Conservation (phyloP, 1,284 basidiomycete genomes). For the Sporisorium graminicola region DNA sequence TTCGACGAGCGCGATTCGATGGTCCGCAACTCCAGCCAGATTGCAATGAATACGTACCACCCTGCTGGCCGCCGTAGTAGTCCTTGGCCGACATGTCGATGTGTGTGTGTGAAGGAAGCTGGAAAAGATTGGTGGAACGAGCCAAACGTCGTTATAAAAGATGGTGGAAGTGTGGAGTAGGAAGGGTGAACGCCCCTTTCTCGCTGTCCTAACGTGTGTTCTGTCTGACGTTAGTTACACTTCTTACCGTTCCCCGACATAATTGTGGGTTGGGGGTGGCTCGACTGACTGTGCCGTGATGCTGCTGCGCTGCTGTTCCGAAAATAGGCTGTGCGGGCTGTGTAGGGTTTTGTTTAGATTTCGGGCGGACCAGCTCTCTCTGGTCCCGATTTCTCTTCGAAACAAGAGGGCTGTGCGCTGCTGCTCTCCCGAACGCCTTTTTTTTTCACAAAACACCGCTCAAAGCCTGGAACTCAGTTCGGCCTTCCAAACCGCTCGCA, state of each 20-base stretch:
- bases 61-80: conserved; percentile 52
- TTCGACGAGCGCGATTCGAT: background rate
- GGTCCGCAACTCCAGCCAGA: conserved; percentile 10
- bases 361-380: background rate
- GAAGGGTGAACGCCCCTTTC: background rate
- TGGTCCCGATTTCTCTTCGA: background rate
- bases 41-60: conserved; percentile 35
- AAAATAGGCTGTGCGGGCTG: no score
- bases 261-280: background rate
- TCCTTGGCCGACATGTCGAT: conserved; percentile 54
- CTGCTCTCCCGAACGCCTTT: no score
- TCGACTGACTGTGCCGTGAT: no score
- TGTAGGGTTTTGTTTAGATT: background rate
- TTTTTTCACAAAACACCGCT: no score
- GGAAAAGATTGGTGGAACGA: background rate
- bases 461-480: background rate
- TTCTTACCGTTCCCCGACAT: background rate
- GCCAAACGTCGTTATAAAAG: background rate
- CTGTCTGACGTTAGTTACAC: no score
- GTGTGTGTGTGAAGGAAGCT: background rate
- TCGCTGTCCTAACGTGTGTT: background rate
- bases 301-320: no score
- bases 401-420: background rate
- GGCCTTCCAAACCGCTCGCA: background rate
- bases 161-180: conserved; percentile 14